Conservation (phyloP, 805 yeast species). For the Candida andamanensis region DNA sequence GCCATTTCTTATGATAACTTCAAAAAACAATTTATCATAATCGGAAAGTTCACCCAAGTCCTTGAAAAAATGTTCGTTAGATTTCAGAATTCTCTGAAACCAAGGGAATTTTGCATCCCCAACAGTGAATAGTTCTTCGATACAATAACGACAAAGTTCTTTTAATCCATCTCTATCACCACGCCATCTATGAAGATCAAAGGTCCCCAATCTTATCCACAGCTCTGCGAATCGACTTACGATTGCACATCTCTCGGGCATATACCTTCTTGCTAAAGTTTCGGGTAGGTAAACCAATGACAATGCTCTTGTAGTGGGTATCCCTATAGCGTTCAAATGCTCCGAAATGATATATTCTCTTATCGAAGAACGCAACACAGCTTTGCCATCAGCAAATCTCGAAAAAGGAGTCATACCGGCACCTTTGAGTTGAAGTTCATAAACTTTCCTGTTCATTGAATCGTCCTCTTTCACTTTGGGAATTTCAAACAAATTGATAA, state of each 20-base stretch:
- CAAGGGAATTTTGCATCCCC: constrained; percentile 23
- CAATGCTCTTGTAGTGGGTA: constrained; percentile 83
- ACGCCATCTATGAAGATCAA: constrained; percentile 74
- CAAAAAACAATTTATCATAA: constrained; percentile 69
- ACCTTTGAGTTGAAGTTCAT: constrained; percentile 83
- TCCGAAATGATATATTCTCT: constrained; percentile 87
- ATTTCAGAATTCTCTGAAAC: constrained; percentile 19
- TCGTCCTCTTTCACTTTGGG: constrained; percentile 26
- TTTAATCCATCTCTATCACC: constrained; percentile 62
- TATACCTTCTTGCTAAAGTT: constrained; percentile 67
- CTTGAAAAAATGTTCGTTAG: constrained; percentile 17
- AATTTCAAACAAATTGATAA: constrained; percentile 72
- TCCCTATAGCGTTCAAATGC: constrained; percentile 69
- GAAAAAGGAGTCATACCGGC: constrained; percentile 90
- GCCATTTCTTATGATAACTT: constrained; percentile 71
- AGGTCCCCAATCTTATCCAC: constrained; percentile 87
- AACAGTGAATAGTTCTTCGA: constrained; percentile 53
- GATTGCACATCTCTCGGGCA: constrained; percentile 77
- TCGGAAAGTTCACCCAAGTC: constrained; percentile 34
- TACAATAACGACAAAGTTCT: constrained; percentile 64
- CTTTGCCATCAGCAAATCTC: constrained; percentile 95
- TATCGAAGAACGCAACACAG: constrained; percentile 81
- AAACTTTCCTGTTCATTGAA: constrained; percentile 32
- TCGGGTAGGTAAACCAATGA: constrained; percentile 68
- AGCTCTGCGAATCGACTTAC: constrained; percentile 77